Evolutionary conservation across 441 rosid species (phyloP).

Genomic region (Aquilaria agallochum): DNA sequence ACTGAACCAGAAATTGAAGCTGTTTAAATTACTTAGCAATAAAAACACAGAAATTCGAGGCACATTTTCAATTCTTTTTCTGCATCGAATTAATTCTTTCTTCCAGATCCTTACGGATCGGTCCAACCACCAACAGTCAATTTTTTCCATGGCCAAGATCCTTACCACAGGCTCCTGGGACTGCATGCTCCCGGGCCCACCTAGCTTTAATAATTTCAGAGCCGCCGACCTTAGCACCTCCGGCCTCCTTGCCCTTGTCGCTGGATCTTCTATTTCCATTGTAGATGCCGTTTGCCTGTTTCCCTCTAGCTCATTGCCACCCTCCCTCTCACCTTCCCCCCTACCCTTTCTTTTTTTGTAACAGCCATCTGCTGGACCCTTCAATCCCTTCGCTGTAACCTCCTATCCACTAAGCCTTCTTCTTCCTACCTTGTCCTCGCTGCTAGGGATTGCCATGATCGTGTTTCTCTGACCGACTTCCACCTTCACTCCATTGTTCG

Average conservation of each 20-base stretch:
- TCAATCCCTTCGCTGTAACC: conserved; percentile 61
- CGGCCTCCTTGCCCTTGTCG: conserved; percentile 79
- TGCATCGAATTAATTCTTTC: too few relatives aligned
- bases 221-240: conserved; percentile 72
- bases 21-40: too few relatives aligned
- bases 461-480: conserved; percentile 73
- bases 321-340: conserved; percentile 72
- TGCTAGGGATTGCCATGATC: conserved; percentile 88
- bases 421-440: conserved; percentile 82
- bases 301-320: conserved; percentile 85
- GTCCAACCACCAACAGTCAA: too few relatives aligned
- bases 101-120: neutral
- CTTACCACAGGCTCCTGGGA: conserved; percentile 55
- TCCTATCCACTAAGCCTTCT: conserved; percentile 73
- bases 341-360: conserved; percentile 65
- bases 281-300: conserved; percentile 42
- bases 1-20: too few relatives aligned
- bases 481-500: conserved; percentile 53
- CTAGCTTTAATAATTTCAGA: conserved; percentile 90
- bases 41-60: too few relatives aligned
- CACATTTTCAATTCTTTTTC: too few relatives aligned
- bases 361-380: conserved; percentile 89
- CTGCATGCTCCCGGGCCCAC: conserved; percentile 86
- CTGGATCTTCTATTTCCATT: conserved; percentile 79
- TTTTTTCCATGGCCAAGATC: conserved; percentile 7